Percentiles rank a stretch among this genome's conserved stretches.
Conservation (phyloP, 345 rosid genomes). For the Brassica nigra region DNA sequence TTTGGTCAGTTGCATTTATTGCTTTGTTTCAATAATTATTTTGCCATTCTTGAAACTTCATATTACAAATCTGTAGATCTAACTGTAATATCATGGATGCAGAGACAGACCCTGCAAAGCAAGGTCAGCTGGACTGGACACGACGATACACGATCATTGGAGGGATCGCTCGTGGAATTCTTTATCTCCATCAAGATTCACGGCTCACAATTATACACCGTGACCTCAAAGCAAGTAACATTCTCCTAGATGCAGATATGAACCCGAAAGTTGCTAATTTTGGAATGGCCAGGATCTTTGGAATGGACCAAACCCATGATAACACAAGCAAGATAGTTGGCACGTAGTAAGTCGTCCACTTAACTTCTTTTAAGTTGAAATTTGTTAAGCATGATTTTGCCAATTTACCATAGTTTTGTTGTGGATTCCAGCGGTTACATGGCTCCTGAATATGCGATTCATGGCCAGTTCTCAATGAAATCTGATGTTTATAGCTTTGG, state of each 20-base stretch:
- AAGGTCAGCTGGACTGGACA: slow-evolving; percentile 48
- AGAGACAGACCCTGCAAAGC: slow-evolving; percentile 39
- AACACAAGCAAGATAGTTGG: slow-evolving; percentile 58
- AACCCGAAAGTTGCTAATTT: slow-evolving; percentile 67
- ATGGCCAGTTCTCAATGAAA: slow-evolving; percentile 41
- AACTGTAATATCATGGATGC: background rate
- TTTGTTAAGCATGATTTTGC: background rate
- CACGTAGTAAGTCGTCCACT: slow-evolving; percentile 52
- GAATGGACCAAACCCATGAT: slow-evolving; percentile 36
- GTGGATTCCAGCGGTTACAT: slow-evolving; percentile 44
- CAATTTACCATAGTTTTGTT: background rate
- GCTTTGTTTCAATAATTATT: slow-evolving; percentile 9
- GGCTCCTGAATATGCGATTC: slow-evolving; percentile 48
- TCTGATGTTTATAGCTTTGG: slow-evolving; percentile 48
- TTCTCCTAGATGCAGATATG: slow-evolving; percentile 56
- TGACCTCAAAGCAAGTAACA: slow-evolving; percentile 62
- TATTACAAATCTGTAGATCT: background rate
- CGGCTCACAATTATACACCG: slow-evolving; percentile 61
- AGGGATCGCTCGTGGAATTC: slow-evolving; percentile 51
- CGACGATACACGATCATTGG: slow-evolving; percentile 43
- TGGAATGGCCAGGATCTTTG: slow-evolving; percentile 61
- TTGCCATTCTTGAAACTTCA: background rate
- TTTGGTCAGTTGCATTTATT: slow-evolving; percentile 23
- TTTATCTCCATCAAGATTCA: slow-evolving; percentile 51
- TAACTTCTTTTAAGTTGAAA: background rate